Evolutionary conservation across 2,329 filamentous ascomycete genomes (phyloP), one percentile per base, ranked within the genome.

Genomic region (Daldinia sp.): DNA sequence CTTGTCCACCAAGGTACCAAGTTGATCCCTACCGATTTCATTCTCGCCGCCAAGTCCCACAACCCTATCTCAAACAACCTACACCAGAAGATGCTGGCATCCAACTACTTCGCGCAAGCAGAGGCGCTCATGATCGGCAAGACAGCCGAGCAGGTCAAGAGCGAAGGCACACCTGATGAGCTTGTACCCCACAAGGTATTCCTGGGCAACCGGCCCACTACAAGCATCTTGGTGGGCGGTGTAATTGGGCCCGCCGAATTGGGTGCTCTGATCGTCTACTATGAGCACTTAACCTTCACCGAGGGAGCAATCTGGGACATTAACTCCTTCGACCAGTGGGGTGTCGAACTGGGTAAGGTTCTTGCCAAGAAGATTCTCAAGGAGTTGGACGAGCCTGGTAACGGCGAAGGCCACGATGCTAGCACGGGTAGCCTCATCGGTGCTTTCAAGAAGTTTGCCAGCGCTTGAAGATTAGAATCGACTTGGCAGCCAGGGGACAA

Each of bases 251-350:
- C 96, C 7, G 93, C 91, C 48, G 94, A 97, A 77, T 89, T 99
- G 54, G 96, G 96, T 78, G 95, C 96, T 3, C 84, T 99, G 76
- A 99, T 99, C 76, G 95, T 94, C 73, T 99, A 98, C 88, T 99
- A 99, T 83, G 96, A 99, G 87, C 96, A 99, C 84, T 84, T 98
- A 69, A 98, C 96, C 63, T 99, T 99, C 82, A 97, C 93, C 41
- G 96, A 99, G 85, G 96, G 96, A 77, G 95, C 94, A 59, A 87
- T 99, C 80, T 99, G 96, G 96, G 97, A 98, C 85, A 97, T 99
- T 87, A 99, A 99, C 89, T 94, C 91, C 78, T 99, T 98, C 79
- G 96, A 99, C 84, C 96, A 99, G 87, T 99, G 96, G 96, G 96
- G 96, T 83, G 96, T 99, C 50, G 96, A 99, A 87, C 86, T 99